These are phyloP conservation scores for Apiospora sp. DNA, from an alignment of 2,329 filamentous ascomycete genomes.

Conservation along the genomic window DNA sequence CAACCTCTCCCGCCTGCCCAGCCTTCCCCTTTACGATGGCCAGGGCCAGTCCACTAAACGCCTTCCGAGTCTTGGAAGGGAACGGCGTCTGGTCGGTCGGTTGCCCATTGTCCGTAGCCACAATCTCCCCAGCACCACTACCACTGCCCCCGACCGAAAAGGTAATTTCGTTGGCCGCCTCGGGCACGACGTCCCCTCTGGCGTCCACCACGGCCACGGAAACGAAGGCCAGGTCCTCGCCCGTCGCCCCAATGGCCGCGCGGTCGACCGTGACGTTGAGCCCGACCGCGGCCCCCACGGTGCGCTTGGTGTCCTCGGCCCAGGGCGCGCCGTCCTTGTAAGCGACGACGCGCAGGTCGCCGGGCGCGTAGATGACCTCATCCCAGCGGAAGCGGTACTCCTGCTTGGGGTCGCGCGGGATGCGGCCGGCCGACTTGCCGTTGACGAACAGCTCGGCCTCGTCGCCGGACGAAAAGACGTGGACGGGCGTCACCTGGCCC, in stretches of 20 bases:
- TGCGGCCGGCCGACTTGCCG: conserved; percentile 52
- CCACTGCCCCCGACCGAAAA: conserved; percentile 52
- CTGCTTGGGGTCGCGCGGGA: conserved; percentile 41
- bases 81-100: conserved; percentile 54
- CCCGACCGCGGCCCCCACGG: conserved; percentile 48
- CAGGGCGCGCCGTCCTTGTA: conserved; percentile 57
- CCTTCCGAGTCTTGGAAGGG: conserved; percentile 47
- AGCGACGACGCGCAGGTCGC: conserved; percentile 54
- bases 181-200: conserved; percentile 52
- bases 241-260: conserved; percentile 47
- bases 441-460: conserved; percentile 65
- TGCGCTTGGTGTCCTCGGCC: conserved; percentile 52
- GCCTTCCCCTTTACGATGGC: conserved; percentile 46
- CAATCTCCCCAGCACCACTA: conserved; percentile 52
- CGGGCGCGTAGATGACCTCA: conserved; percentile 55
- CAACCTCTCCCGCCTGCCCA: conserved; percentile 37
- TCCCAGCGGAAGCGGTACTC: conserved; percentile 64
- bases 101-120: conserved; percentile 61
- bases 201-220: conserved; percentile 54
- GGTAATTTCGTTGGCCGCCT: conserved; percentile 50
- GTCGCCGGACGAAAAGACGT: conserved; percentile 60
- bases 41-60: conserved; percentile 51
- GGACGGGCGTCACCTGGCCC: conserved; percentile 58
- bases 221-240: conserved; percentile 56
- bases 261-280: conserved; percentile 52